These are phyloP conservation scores for Erigeron philadelphicus DNA, from an alignment of 140 eudicot species.

Conservation along the genomic window DNA sequence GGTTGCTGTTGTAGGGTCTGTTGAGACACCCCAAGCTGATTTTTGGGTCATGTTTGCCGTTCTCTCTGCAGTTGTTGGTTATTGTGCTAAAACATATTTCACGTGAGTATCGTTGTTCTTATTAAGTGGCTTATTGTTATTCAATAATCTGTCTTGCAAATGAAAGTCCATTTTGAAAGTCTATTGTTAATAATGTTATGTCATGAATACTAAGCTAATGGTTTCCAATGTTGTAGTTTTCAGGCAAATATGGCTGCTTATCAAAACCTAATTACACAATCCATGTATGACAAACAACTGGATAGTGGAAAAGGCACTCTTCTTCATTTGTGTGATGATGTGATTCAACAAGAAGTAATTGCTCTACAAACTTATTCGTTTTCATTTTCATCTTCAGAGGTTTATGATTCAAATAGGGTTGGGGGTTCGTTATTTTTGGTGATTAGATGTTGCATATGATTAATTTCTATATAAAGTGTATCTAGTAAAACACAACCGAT, in stretches of 20 bases:
- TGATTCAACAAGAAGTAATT: slow-evolving; percentile 92
- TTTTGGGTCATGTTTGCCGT: slow-evolving; percentile 92
- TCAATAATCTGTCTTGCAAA: not conserved
- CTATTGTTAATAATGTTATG: too few species aligned
- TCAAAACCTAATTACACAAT: slow-evolving; percentile 85
- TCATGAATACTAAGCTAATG: not conserved
- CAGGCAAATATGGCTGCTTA: slow-evolving; percentile 84
- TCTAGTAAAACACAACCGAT: too few species aligned
- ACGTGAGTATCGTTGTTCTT: slow-evolving; percentile 46
- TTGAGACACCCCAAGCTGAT: slow-evolving; percentile 88
- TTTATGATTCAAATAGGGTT: too few species aligned
- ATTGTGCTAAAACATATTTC: slow-evolving; percentile 90
- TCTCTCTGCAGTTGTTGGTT: slow-evolving; percentile 81
- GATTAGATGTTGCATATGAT: too few species aligned
- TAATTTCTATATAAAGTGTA: too few species aligned
- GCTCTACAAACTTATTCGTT: not conserved
- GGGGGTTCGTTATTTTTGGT: too few species aligned
- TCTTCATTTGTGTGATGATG: slow-evolving; percentile 98
- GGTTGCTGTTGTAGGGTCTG: slow-evolving; percentile 84
- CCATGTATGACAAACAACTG: slow-evolving; percentile 96
- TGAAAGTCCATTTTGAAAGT: too few species aligned
- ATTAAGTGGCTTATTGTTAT: slow-evolving; percentile 19
- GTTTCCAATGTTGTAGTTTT: slow-evolving; percentile 50
- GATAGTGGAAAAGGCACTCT: slow-evolving; percentile 99
- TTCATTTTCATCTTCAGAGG: not conserved